Evolutionary conservation across 2,329 filamentous ascomycete genomes (phyloP), one percentile per base, ranked within the genome.

Genomic region (Hypoxylon sp.): DNA sequence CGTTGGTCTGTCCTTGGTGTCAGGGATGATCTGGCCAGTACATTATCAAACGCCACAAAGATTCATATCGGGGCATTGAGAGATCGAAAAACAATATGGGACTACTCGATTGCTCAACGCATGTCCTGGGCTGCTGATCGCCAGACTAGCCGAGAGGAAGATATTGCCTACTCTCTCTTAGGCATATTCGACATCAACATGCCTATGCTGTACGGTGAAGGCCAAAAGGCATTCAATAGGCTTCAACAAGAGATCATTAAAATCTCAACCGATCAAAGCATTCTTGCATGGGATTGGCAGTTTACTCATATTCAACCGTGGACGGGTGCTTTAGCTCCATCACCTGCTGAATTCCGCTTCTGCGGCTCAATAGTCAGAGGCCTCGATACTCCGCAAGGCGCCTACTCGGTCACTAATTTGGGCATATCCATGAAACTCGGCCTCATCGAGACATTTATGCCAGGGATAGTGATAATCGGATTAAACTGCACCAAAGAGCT

Each of bases 141-240:
- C 15, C 51, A 66, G 3, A 78, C 77, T 0, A 70, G 66, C 0
- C 54, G 72, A 2, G 3, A 51, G 0, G 78, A 81, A 42, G 79
- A 81, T 33, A 70, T 70, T n/a, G 77, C 77, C 0, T 81, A 81
- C 35, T 78, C 71, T 8, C 65, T 81, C 0, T 57, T 81, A 3
- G 79, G 78, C 0, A 69, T 81, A 0, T 81, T 81, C 23, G 68
- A 69, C 1, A 70, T 81, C 20, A 73, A 76, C 31, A 78, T 81
- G 73, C 72, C 78, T 0, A 61, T 79, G 3, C 47, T 80, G 0
- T 81, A 81, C 46, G 78, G 78, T 0, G 73, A 77, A 41, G 72
- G 74, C 0, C 4, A 15, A 0, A 69, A 67, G 0, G 71, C 76
- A 0, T 73, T 77, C n/a, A 13, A 41, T 0, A 64, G 75, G 7